A percentile compares a stretch with the other conserved stretches of the same genome.
Conservation (phyloP, 176 grass and related monocot genomes). For the Oryza coarctata region DNA sequence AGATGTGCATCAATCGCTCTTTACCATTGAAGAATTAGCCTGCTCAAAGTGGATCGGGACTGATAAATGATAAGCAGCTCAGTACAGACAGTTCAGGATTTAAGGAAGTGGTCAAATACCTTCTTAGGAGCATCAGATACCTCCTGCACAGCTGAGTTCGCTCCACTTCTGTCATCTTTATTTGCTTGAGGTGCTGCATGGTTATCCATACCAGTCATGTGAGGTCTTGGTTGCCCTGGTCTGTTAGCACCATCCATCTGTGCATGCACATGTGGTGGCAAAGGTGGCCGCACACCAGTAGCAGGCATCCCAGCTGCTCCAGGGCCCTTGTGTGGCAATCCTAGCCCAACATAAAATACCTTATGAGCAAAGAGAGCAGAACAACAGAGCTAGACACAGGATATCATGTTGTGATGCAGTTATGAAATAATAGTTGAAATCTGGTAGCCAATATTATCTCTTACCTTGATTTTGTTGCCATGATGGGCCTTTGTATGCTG, state of each 20-base stretch:
- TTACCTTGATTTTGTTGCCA: slow-evolving; percentile 83
- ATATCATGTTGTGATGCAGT: not conserved
- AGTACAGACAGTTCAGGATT: not conserved
- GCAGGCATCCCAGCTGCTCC: slow-evolving; percentile 50
- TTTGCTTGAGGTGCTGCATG: slow-evolving; percentile 39
- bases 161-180: slow-evolving; percentile 54
- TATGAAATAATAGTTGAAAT: slow-evolving; percentile 22
- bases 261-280: slow-evolving; percentile 63
- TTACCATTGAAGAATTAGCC: slow-evolving; percentile 16
- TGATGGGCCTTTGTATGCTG: slow-evolving; percentile 62
- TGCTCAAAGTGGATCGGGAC: slow-evolving; percentile 25
- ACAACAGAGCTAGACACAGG: slow-evolving; percentile 19
- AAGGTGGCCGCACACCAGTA: slow-evolving; percentile 59
- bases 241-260: slow-evolving; percentile 52
- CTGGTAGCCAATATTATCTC: slow-evolving; percentile 11
- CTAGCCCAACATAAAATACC: slow-evolving; percentile 46
- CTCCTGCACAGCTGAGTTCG: slow-evolving; percentile 48
- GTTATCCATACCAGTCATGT: slow-evolving; percentile 68
- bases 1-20: not conserved
- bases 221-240: slow-evolving; percentile 56
- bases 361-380: slow-evolving; percentile 30
- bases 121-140: slow-evolving; percentile 61
- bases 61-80: not conserved
- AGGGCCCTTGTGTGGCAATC: slow-evolving; percentile 50
- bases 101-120: slow-evolving; percentile 36